Base-by-base conservation (phyloP, 768 basidiomycete species). In the Auricularia sp. region DNA sequence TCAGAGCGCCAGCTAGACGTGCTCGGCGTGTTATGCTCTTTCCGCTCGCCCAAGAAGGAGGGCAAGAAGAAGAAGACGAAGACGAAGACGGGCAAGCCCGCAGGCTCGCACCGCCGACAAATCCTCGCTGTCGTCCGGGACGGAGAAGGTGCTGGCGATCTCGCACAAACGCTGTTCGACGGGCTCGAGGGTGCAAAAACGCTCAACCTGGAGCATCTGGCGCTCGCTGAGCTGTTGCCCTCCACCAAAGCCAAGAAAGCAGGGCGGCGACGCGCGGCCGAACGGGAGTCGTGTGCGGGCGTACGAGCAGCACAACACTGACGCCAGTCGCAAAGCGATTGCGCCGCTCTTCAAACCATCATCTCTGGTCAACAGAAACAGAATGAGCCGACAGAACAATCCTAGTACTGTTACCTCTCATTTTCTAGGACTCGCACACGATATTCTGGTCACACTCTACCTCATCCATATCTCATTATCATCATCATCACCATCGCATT, bases 1-100 rank as follows among this genome's bases (percentile, higher is more conserved):
- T 73, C 75, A 8, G 83, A 89, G 66, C 82, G 85, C 13, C 76
- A 76, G 0, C 75, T 98, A 3, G 79, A 83, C 7, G 76, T 92
- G 29, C 83, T 91, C 1, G 95, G 94, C 1, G 82, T 95, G 39
- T 80, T 98, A 54, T 95, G 93, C 4, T 82, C 85, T 0, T 96
- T 85, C 78, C 78, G 76, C 21, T 77, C 77, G 66, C 67, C 67
- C 36, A 72, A 69, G 35, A 76, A 75, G 58, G 67, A 64, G 21
- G 24, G 24, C 61, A 35, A 59, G 29, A 29, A 59, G 29, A 64
- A 13, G 70, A 71, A 18, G 56, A 59, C 24, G 0, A 59, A 59
- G 56, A 59, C 56, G 3, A 59, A 59, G 56, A 69, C 56, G 10
- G 56, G 56, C 29, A 59, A 34, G 24, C 56, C 56, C 6, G 56